Conservation (phyloP, 169 alveolate species). For the Eimeria zaria region DNA sequence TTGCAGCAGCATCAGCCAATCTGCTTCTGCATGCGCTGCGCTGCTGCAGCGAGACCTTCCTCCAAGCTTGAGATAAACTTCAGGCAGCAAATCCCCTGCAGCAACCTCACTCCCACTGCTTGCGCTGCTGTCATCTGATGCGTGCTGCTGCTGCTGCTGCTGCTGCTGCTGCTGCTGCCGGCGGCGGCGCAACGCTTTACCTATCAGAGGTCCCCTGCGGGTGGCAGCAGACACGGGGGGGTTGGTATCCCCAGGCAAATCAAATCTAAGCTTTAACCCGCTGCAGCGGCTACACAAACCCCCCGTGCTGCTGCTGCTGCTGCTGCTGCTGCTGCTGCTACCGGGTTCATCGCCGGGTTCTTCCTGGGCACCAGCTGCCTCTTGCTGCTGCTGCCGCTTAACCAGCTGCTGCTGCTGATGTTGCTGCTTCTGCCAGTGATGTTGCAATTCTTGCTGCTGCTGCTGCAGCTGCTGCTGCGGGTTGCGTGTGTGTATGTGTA, state of each 20-base stretch:
- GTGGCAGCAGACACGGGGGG: background rate
- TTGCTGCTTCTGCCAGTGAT: background rate
- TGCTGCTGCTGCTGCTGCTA: constrained; percentile 50
- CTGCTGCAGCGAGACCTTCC: background rate
- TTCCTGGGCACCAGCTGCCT: background rate
- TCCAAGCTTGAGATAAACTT: background rate
- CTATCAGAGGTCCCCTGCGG: constrained; percentile 26
- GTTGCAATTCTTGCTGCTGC: constrained; percentile 44
- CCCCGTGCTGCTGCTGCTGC: constrained; percentile 36
- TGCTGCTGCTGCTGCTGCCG: constrained; percentile 20
- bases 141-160: background rate
- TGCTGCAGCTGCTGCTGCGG: background rate
- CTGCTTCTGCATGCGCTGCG: background rate
- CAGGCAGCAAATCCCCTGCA: constrained; percentile 53
- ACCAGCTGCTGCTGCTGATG: background rate
- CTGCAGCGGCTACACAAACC: constrained; percentile 12
- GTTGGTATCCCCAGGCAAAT: background rate
- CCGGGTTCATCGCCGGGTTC: background rate
- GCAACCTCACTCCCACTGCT: constrained; percentile 67
- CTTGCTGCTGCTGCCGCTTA: background rate
- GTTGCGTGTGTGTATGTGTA: background rate
- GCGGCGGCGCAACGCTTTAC: constrained; percentile 13
- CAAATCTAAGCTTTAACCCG: constrained; percentile 38
- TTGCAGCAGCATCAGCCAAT: constrained; percentile 53
- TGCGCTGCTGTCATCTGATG: constrained; percentile 65